Conservation (phyloP, 2,329 filamentous ascomycete species). For the Arthrobotrys entomopaga region DNA sequence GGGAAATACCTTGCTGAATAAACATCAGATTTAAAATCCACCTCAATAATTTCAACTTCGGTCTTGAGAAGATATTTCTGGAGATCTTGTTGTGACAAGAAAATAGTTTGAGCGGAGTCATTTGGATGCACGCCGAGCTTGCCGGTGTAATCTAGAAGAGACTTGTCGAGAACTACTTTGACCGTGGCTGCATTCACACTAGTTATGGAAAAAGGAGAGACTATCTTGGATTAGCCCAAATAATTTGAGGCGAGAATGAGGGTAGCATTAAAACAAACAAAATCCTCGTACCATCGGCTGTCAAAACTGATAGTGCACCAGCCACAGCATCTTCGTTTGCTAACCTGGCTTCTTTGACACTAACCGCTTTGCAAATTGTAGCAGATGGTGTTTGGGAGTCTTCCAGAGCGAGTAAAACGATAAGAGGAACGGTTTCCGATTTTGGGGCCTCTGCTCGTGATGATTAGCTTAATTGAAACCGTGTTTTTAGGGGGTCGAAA, state of each 20-base stretch:
- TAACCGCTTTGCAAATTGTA: slow-evolving; percentile 56
- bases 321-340: slow-evolving; percentile 57
- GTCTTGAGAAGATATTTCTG: slow-evolving; percentile 57
- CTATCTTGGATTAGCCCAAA: slow-evolving; percentile 35
- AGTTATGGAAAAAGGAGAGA: slow-evolving; percentile 59
- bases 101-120: slow-evolving; percentile 57
- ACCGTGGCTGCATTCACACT: slow-evolving; percentile 57
- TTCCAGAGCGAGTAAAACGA: slow-evolving; percentile 58
- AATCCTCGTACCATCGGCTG: slow-evolving; percentile 53
- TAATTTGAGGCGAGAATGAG: background rate
- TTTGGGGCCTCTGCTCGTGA: slow-evolving; percentile 57
- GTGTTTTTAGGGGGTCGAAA: background rate
- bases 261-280: background rate
- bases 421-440: slow-evolving; percentile 57
- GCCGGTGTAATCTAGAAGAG: slow-evolving; percentile 55
- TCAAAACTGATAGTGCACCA: slow-evolving; percentile 55
- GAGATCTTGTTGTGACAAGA: slow-evolving; percentile 56
- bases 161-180: slow-evolving; percentile 59
- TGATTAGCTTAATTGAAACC: slow-evolving; percentile 2
- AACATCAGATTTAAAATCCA: slow-evolving; percentile 49
- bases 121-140: slow-evolving; percentile 58
- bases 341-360: slow-evolving; percentile 58
- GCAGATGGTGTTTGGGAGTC: slow-evolving; percentile 57
- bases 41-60: slow-evolving; percentile 57
- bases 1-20: slow-evolving; percentile 20